Evolutionary conservation across 176 grass and related monocot species (phyloP), one percentile per base, ranked within the genome.

Genomic region (Bromus sterilis): DNA sequence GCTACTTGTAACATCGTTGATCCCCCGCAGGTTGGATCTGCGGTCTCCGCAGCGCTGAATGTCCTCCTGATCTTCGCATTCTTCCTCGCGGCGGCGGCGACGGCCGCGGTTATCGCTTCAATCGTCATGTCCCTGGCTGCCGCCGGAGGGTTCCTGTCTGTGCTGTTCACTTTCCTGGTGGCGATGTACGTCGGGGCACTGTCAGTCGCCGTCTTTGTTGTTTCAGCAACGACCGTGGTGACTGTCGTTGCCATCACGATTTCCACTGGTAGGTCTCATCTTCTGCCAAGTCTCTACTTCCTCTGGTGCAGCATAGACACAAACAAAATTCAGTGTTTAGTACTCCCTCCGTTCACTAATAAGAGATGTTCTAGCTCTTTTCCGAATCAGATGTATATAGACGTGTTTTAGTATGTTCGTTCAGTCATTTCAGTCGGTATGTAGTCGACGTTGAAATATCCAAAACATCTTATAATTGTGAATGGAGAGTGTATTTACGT

Each of bases 91-190:
- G 66, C 76, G 14, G 86, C 84, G 29, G 56, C 90, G 57, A 80
- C 90, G 49, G 91, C 86, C 80, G 88, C 82, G 66, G 55, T 84
- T 39, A 56, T 86, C 42, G 64, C 88, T 8, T 89, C 95, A 4
- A 64, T 93, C 11, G 49, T 95, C 13, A 82, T 98, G 84, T 93
- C 92, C 23, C 66, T 93, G 66, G 79, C 73, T n/a, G 88, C 84
- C 29, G 59, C 88, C 39, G 89, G 91, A 65, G 91, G 87, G 6
- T 92, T 88, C 82, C 30, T 97, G 35, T 87, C 89, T 18, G 36
- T 92, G 42, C 84, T 93, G 36, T 85, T 91, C 20, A 76, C 88
- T 2, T 62, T 88, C 78, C 51, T 93, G 41, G 75, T 82, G 18
- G 84, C 86, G 30, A 68, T 87, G 56, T 98, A 93, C 61, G 46